Percentiles rank a stretch among this genome's conserved stretches.
These are phyloP conservation scores for Paecilomyces sp. DNA, from an alignment of 2,329 filamentous ascomycete species.

Conservation along the genomic window DNA sequence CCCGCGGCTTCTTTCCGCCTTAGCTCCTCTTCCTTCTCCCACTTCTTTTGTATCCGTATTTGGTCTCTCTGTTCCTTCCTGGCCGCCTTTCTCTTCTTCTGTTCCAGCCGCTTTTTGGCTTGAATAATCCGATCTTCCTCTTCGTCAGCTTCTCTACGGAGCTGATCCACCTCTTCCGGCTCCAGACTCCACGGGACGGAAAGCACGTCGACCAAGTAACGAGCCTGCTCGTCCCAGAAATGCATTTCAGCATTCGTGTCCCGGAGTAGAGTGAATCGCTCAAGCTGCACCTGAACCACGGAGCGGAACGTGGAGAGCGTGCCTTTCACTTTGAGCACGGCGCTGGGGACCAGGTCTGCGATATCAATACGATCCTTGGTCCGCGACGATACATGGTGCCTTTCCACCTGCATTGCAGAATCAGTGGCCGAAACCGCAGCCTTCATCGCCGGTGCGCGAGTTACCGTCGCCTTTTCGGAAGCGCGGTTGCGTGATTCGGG, in stretches of 20 bases:
- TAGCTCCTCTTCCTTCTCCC: constrained; percentile 34
- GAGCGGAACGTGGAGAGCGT: constrained; percentile 46
- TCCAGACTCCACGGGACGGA: constrained; percentile 47
- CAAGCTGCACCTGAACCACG: constrained; percentile 47
- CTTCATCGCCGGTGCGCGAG: constrained; percentile 1
- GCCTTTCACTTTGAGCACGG: constrained; percentile 51
- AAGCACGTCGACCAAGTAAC: constrained; percentile 45
- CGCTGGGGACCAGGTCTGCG: constrained; percentile 40
- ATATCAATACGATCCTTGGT: constrained; percentile 38
- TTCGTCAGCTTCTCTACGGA: constrained; percentile 35
- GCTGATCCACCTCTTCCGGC: constrained; percentile 33
- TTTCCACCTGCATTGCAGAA: constrained; percentile 9
- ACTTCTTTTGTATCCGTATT: constrained; percentile 16
- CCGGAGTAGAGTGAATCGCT: constrained; percentile 42
- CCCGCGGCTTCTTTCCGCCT: constrained; percentile 25
- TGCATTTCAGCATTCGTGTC: constrained; percentile 49
- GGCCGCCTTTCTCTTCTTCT: constrained; percentile 15
- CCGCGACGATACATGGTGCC: constrained; percentile 17
- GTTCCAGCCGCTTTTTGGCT: constrained; percentile 25
- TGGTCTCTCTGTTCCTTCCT: constrained; percentile 25
- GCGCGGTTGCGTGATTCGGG: constrained; percentile 14
- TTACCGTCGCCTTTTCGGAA: not conserved
- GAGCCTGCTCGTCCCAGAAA: constrained; percentile 45
- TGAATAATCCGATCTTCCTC: constrained; percentile 32
- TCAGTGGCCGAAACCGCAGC: constrained; percentile 20